Evolutionary conservation across 257 asterid species (phyloP).

Genomic region (Cruciata laevipes): DNA sequence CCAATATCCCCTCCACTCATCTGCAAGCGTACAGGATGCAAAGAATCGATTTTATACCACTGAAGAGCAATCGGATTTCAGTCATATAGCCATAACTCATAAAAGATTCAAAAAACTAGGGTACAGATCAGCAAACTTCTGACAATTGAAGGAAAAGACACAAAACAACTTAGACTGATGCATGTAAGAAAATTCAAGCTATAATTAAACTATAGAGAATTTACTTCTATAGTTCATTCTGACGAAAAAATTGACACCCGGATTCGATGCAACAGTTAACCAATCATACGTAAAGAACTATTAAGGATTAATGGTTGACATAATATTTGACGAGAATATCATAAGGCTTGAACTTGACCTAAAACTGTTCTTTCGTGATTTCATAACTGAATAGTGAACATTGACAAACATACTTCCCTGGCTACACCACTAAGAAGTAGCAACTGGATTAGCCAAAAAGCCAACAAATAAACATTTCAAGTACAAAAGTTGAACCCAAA

Average conservation of each 20-base stretch:
- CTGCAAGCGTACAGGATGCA: constrained; percentile 22
- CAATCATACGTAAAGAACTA: background rate
- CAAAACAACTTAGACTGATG: background rate
- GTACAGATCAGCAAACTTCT: background rate
- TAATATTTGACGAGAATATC: background rate
- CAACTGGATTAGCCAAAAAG: background rate
- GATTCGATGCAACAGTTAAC: background rate
- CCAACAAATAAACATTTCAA: background rate
- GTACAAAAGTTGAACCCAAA: background rate
- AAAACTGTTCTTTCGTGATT: background rate
- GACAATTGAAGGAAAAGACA: constrained; percentile 3
- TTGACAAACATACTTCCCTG: background rate
- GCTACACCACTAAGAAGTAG: background rate
- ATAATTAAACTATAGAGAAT: background rate
- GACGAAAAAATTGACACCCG: background rate
- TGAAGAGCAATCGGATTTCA: background rate
- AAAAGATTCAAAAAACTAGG: background rate
- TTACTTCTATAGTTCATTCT: background rate
- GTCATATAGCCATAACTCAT: constrained; percentile 1
- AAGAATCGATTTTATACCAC: background rate
- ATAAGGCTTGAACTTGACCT: background rate
- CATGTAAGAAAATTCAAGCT: background rate
- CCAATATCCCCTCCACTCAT: constrained; percentile 61
- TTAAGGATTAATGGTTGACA: no score
- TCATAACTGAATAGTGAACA: background rate